Base-by-base conservation (phyloP, 768 basidiomycete genomes). In the Lactarius deliciosus region DNA sequence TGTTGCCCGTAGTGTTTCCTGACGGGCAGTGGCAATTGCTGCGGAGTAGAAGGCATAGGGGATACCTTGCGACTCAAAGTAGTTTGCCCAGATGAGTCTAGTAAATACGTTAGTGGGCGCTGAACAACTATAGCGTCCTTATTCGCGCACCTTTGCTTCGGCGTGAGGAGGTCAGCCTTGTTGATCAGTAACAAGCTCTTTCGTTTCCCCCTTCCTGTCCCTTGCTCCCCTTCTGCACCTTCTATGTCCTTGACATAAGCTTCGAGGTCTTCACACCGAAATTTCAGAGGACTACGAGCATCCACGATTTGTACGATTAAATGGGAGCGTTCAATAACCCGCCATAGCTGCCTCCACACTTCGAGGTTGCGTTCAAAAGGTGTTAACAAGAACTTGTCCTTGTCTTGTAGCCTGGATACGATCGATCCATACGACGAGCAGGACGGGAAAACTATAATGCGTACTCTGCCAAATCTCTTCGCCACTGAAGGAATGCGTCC, bases 271-370 rank as follows among this genome's bases (percentile, higher is more conserved):
- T 94, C 91, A 60, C 96, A 98, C 25, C 94, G 87, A 74, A 98
- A 98, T 34, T 86, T 82, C 10, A 97, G 81, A 1, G 97, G 96
- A 79, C 97, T 98, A 45, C 97, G 87, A 7, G 94, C 94, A 74
- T 99, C 97, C 60, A 97, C 92, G 60, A 99, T 96, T 77, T 98
- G 94, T 2, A 98, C 91, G 38, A 98, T 79, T 28, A 99, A 85
- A 72, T 97, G 92, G 1, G 96, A 97, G 25, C 95, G 86, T 78
- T 99, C 97, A 10, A 97, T 78, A 1, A 98, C 97, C 60, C 97
- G 84, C 97, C 97, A 99, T 9, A 99, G 83, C 73, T 99, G 97
- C 53, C 97, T 82, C 96, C 97, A 98, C 15, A 99, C 97, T 81
- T 98, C 96, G 38, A 99, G 78, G 74, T 98, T 99, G 58, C 95